Base-by-base conservation (phyloP, 192 early-diverging fungal genomes). In the Dissophora ornata region DNA sequence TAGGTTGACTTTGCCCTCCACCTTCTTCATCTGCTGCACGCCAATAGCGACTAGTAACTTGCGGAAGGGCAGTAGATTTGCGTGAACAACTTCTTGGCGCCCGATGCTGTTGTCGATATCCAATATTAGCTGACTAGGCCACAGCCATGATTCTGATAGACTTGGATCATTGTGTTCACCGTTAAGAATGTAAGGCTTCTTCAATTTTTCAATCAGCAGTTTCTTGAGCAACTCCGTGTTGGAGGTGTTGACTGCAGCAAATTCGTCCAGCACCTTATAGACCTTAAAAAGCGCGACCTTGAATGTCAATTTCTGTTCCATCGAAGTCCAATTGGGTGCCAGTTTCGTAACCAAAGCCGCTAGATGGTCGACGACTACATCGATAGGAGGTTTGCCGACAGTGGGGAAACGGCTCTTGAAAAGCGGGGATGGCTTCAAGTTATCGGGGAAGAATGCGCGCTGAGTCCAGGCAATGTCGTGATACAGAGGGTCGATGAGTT, bases 381-480 rank as follows among this genome's bases (percentile, higher is more conserved):
- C 1, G 13, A 69, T 4, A 5, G 0, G 3, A 8, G 26, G 28
- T 0, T 4, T 13, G 21, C 46, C 19, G 4, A 69, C 67, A 2
- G 5, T 13, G 0, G 33, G 5, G 21, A 33, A 71, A 15, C n/a
- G 32, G 0, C 1, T 22, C 36, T 21, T 36, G 40, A 50, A 62
- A 0, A 3, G 19, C 4, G 7, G 3, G 2, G 69, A 57, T 21
- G 69, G 69, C 11, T 24, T 8, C 16, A 71, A 51, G 5, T 41
- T 21, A 2, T 40, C 32, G 24, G 69, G 69, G 26, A 71, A 71
- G 58, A 64, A 64, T 32, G 52, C 53, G 12, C 45, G 45, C 18
- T 51, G 69, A 10, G 69, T 71, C 69, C 69, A 71, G 26, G n/a
- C 4, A 25, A 57, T n/a, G 21, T 71, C 40, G 5, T 18, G 42